phyloP scores from a whole-genome alignment of 257 asterid genomes.

The Schizonepeta tenuifolia region DNA sequence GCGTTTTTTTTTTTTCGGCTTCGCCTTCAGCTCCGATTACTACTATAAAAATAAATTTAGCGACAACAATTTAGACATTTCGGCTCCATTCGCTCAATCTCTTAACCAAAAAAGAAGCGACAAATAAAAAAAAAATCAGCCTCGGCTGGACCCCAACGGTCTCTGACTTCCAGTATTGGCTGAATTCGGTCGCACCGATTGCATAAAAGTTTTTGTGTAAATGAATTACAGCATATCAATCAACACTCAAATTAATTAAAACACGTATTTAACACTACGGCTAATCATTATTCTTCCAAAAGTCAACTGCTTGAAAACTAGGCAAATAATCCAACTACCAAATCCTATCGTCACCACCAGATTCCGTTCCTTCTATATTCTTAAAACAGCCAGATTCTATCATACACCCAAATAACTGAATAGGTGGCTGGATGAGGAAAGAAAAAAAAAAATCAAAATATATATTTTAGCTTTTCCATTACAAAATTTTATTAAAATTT shows the following conservation, averaged over 20 bases:
- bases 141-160: too few relatives aligned
- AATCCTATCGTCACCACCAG: neutral
- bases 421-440: conserved; percentile 20
- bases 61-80: too few relatives aligned
- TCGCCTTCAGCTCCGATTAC: too few relatives aligned
- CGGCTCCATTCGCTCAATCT: too few relatives aligned
- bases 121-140: too few relatives aligned
- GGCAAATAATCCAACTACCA: conserved; percentile 31
- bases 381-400: neutral
- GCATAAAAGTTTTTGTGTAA: too few relatives aligned
- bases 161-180: too few relatives aligned
- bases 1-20: too few relatives aligned
- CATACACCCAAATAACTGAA: neutral
- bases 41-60: too few relatives aligned
- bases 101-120: too few relatives aligned
- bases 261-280: conserved; percentile 34
- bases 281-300: neutral
- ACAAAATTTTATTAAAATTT: neutral
- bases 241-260: neutral
- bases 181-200: too few relatives aligned
- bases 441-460: neutral
- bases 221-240: neutral
- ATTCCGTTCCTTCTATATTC: conserved; percentile 1
- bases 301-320: conserved; percentile 38
- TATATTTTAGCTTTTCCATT: too few relatives aligned